Conservation (phyloP, 306 rosid species). For the Alnus rubra region DNA sequence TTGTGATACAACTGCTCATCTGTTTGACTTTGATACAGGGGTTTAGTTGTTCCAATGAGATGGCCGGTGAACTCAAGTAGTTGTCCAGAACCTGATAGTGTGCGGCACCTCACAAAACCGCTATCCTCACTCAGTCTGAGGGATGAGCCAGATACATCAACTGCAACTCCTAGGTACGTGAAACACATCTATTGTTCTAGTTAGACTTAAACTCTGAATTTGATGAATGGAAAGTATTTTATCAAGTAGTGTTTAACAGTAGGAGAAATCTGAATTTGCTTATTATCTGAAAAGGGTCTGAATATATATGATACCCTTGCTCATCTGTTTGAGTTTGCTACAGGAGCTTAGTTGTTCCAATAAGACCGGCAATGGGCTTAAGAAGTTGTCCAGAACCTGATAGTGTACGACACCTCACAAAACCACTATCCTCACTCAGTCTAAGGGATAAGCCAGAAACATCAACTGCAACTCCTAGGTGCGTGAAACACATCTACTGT, state of each 20-base stretch:
- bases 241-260: too few relatives aligned
- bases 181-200: background rate
- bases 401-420: constrained; percentile 11
- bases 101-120: constrained; percentile 10
- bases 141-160: constrained; percentile 11
- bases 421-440: constrained; percentile 18
- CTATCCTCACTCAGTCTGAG: constrained; percentile 21
- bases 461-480: constrained; percentile 23
- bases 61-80: constrained; percentile 30
- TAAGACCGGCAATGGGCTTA: constrained; percentile 32
- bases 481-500: background rate
- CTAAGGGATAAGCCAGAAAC: constrained; percentile 14
- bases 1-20: background rate
- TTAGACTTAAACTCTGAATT: too few relatives aligned
- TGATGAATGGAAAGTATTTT: too few relatives aligned
- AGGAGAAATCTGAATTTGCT: too few relatives aligned
- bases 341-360: constrained; percentile 36
- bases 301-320: too few relatives aligned
- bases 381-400: background rate
- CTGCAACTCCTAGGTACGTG: constrained; percentile 28
- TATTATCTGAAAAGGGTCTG: too few relatives aligned
- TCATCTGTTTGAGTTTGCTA: background rate
- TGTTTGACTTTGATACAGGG: constrained; percentile 5
- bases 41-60: constrained; percentile 34
- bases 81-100: background rate